Conservation (phyloP, 2,329 filamentous ascomycete genomes). For the Tolypocladium guangdongense region DNA sequence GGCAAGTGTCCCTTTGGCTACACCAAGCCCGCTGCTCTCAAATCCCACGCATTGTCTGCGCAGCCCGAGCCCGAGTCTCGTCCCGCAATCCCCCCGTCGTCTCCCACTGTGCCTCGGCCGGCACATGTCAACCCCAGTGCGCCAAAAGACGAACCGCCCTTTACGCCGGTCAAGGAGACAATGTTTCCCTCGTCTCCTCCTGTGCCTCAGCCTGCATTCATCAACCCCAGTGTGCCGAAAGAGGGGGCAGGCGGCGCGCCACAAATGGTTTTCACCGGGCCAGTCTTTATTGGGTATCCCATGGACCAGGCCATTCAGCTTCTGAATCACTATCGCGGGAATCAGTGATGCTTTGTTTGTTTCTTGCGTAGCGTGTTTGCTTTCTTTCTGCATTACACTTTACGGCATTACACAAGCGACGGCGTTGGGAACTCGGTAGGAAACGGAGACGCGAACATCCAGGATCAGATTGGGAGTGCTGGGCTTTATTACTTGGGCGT, state of each 20-base stretch:
- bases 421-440: conserved; percentile 14
- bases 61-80: conserved; percentile 6
- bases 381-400: background rate
- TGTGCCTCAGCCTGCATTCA: conserved; percentile 37
- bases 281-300: conserved; percentile 87
- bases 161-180: conserved; percentile 11
- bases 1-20: conserved; percentile 52
- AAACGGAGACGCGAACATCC: background rate
- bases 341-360: conserved; percentile 9
- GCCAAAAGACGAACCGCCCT: conserved; percentile 15
- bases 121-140: conserved; percentile 39
- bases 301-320: conserved; percentile 71
- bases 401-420: conserved; percentile 14
- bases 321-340: conserved; percentile 47
- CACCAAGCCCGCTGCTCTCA: conserved; percentile 29
- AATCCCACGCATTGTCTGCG: conserved; percentile 9
- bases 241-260: conserved; percentile 27
- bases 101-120: conserved; percentile 25
- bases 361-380: conserved; percentile 2
- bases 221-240: conserved; percentile 32
- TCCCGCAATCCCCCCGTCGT: conserved; percentile 3
- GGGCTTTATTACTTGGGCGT: background rate
- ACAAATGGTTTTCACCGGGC: conserved; percentile 81
- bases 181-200: conserved; percentile 7
- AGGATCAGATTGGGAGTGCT: background rate